Percentiles rank a stretch among this genome's conserved stretches.
phyloP scores from a whole-genome alignment of 2,329 filamentous ascomycete species.

The Teratosphaeria viscida region DNA sequence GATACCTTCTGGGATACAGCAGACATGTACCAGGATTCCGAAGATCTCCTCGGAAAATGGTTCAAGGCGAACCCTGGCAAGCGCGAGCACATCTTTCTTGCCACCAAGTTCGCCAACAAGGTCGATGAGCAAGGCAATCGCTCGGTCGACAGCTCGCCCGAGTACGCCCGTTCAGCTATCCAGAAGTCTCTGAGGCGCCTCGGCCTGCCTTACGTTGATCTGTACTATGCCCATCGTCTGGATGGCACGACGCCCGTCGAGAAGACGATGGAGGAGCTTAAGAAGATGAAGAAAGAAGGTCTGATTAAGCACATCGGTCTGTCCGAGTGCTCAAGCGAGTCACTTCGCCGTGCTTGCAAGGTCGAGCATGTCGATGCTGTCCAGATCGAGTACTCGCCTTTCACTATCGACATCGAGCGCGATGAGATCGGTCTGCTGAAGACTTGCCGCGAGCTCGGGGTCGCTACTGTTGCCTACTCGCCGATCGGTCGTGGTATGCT shows the following conservation, averaged over 20 bases:
- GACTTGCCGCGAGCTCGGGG: conserved; percentile 49
- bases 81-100: conserved; percentile 40
- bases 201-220: conserved; percentile 30
- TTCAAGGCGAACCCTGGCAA: conserved; percentile 36
- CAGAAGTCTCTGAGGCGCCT: conserved; percentile 31
- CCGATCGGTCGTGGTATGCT: conserved; percentile 50
- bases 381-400: conserved; percentile 43
- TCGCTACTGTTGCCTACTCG: conserved; percentile 47
- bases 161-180: conserved; percentile 31
- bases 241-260: conserved; percentile 36
- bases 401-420: conserved; percentile 49
- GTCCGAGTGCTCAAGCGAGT: conserved; percentile 40
- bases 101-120: conserved; percentile 43
- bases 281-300: conserved; percentile 39
- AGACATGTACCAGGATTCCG: conserved; percentile 31
- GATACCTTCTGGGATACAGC: conserved; percentile 33
- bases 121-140: conserved; percentile 29
- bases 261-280: conserved; percentile 41
- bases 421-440: conserved; percentile 39
- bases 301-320: conserved; percentile 50
- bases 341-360: conserved; percentile 41
- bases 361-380: conserved; percentile 42
- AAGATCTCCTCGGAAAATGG: conserved; percentile 35
- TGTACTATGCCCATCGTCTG: conserved; percentile 35
- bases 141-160: conserved; percentile 30